Evolutionary conservation across 1,139 yeast species (phyloP).

Genomic region (Wickerhamiella infanticola): DNA sequence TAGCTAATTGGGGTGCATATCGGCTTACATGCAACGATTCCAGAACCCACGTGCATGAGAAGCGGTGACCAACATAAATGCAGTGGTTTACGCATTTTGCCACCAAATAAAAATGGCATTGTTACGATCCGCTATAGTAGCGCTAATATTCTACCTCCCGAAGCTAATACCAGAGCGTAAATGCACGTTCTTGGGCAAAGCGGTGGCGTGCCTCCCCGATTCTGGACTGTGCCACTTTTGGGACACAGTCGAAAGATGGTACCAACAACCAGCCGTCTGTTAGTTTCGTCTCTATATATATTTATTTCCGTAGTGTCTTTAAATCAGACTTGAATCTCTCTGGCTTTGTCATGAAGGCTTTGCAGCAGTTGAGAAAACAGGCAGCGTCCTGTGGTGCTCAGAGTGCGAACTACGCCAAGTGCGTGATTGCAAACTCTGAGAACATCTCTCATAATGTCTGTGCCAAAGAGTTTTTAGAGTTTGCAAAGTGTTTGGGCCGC

Average conservation of each 20-base stretch:
- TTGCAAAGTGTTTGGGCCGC: slow-evolving; percentile 9
- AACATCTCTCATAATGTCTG: slow-evolving; percentile 10
- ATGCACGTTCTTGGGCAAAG: not conserved
- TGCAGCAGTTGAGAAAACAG: slow-evolving; percentile 8
- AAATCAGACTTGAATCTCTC: not conserved
- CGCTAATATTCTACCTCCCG: not conserved
- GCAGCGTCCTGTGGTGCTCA: slow-evolving; percentile 11
- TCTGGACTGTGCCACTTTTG: not conserved
- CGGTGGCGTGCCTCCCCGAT: not conserved
- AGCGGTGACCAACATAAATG: not conserved
- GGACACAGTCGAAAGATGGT: not conserved
- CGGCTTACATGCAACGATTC: too few relatives aligned
- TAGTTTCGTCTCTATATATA: too few relatives aligned
- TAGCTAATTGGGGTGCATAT: too few relatives aligned
- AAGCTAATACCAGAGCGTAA: not conserved
- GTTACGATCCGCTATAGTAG: not conserved
- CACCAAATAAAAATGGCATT: not conserved
- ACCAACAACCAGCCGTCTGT: not conserved
- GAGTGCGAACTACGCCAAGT: slow-evolving; percentile 12
- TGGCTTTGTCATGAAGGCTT: not conserved
- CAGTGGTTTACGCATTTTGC: not conserved
- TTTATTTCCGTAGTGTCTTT: too few relatives aligned
- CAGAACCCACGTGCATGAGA: not conserved
- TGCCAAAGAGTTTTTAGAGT: slow-evolving; percentile 11
- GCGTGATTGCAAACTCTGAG: slow-evolving; percentile 13